These are phyloP conservation scores for Wallacemonas sp. DNA, from an alignment of 208 protist genomes.

Conservation along the genomic window DNA sequence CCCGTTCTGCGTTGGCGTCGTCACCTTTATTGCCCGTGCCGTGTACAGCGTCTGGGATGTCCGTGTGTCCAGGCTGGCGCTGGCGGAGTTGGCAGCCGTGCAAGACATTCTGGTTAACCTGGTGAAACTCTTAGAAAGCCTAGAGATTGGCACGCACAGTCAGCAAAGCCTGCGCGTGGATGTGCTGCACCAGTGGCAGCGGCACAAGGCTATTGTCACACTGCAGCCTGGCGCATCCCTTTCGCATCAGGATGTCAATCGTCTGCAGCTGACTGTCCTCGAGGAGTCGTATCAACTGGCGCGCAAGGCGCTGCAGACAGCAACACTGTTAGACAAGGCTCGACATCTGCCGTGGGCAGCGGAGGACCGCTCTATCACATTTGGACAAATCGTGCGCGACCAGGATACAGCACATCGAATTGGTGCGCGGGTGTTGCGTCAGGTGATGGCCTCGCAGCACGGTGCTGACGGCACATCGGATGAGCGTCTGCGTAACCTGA, in stretches of 20 bases:
- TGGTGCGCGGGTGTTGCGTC: constrained; percentile 50
- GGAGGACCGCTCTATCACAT: constrained; percentile 55
- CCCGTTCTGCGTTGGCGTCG: constrained; percentile 58
- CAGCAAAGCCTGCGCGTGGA: constrained; percentile 25
- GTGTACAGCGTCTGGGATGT: constrained; percentile 74
- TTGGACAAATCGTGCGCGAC: constrained; percentile 77
- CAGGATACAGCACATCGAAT: constrained; percentile 59
- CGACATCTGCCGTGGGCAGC: constrained; percentile 41
- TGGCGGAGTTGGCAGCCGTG: constrained; percentile 20
- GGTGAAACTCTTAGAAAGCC: constrained; percentile 18
- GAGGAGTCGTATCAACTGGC: constrained; percentile 38
- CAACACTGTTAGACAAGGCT: constrained; percentile 53
- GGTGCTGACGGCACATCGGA: constrained; percentile 34
- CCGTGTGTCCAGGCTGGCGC: constrained; percentile 30
- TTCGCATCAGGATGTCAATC: constrained; percentile 38
- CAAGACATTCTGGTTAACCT: constrained; percentile 29
- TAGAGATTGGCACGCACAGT: constrained; percentile 24
- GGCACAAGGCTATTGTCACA: constrained; percentile 34
- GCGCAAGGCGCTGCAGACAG: constrained; percentile 56
- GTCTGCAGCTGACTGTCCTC: constrained; percentile 43
- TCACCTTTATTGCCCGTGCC: constrained; percentile 56
- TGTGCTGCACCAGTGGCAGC: constrained; percentile 44
- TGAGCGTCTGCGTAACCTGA: constrained; percentile 40
- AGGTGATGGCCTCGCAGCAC: constrained; percentile 51
- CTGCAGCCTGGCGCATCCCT: constrained; percentile 27